Evolutionary conservation across 345 rosid genomes (phyloP), one percentile per base, ranked within the genome.

Genomic region (Eucalyptus erythrocorys): DNA sequence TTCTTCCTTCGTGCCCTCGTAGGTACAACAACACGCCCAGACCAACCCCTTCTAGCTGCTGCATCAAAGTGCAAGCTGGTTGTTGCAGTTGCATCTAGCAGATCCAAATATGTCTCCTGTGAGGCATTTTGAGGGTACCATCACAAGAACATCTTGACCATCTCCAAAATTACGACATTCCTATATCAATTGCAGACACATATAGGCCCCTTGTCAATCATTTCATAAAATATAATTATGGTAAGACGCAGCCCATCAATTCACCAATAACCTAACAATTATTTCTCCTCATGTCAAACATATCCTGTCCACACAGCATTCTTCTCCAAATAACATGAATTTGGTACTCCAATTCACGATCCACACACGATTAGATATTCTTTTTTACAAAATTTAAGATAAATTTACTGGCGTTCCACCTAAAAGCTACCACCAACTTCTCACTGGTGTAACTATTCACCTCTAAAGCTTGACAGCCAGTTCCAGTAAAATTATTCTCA

Each of bases 231-330:
- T 57, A 57, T 57, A 24, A 26, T 57, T 24, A 24, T 0, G 2
- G 57, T 53, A 8, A 10, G 57, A 53, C 2, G 10, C 10, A 53
- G 26, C 5, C 27, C 59, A 53, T 21, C 0, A 53, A 2, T 53
- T 53, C 27, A 19, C 10, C 10, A 53, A 21, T 53, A 53, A 1
- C 27, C 2, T 53, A 22, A 53, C 59, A 8, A 53, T 53, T 19
- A 8, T 21, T 53, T 53, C 59, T 53, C 59, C 27, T 19, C 26
- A 19, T 53, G 59, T 21, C 26, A 53, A 13, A 30, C 68, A 27
- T 61, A n/a, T 30, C 0, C 68, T 27, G 34, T 61, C 34, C 13
- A 59, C 0, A 59, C 8, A 27, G 4, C 15, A 0, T 30, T 61
- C 34, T 30, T 61, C 14, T 66, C 76, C 2, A n/a, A n/a, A 19